Base-by-base conservation (phyloP, 352 stramenopile genomes). In the Phytophthora hibernalis region DNA sequence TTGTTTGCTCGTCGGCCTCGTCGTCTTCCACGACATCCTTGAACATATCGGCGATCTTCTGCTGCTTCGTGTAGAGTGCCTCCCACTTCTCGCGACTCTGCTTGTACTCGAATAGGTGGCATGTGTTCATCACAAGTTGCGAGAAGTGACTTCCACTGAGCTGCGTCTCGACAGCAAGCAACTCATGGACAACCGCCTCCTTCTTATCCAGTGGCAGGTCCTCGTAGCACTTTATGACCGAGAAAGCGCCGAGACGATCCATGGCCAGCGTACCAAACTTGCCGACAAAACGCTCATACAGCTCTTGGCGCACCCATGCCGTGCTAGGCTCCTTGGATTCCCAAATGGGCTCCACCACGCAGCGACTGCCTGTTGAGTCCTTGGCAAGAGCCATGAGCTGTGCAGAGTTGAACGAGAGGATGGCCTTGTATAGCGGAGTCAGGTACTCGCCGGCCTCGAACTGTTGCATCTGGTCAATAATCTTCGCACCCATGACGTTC, bases 191-290 rank as follows among this genome's bases (percentile, higher is more conserved):
- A n/a, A 95, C 80, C 15, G 78, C 69, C 33, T 77, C 82, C 65
- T 93, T 93, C 50, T 92, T 74, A 26, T 74, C 44, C 28, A 93
- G 49, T 2, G 70, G 50, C 31, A 95, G 61, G 38, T 74, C 76
- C 49, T 92, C 80, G 54, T 88, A 95, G 65, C 87, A 93, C 61
- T 95, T 95, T 66, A 95, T 92, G 24, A 93, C 87, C 21, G 83
- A 87, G 53, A 95, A 95, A 16, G 85, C 83, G 16, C 87, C 83
- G 0, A 93, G 79, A 12, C 87, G 87, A 59, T 95, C 85, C 59
- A 89, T 76, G 11, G 85, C 87, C 28, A 95, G 68, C 11, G 79
- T 65, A 24, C 80, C 82, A 47, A 95, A 95, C 38, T 81, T 84
- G 15, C 87, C 84, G 15, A 88, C 72, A 61, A 92, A 91, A 18